Evolutionary conservation across 1,139 yeast genomes (phyloP), one percentile per base, ranked within the genome.

Genomic region (Geotrichum histeridarum): DNA sequence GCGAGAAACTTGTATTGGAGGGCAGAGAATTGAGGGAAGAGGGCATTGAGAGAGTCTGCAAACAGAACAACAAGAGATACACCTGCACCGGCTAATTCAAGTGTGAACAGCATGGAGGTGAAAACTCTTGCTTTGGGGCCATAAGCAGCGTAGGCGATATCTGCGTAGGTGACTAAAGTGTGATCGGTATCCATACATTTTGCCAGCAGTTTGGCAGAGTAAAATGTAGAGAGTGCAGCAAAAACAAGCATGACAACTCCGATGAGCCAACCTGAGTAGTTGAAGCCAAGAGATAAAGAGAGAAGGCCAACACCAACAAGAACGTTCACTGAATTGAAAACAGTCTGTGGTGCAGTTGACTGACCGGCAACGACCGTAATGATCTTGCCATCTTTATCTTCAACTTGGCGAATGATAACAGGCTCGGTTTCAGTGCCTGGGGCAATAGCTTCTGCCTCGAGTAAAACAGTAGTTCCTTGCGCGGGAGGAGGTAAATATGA

Each of bases 311-410:
- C 81, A 0, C 97, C 98, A 63, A 90, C 81, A 42, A 88, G 53
- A 0, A 90, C 86, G 67, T 91, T 91, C 54, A 90, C 83, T 2
- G 95, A 82, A 67, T 91, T 91, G 74, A 91, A 89, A 18, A 87
- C 74, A 0, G 98, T 91, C 68, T 91, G 98, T 0, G 91, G 85
- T 0, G 83, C 84, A 0, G 97, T 90, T 2, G 95, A 86, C 67
- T 85, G 94, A 44, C 94, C 91, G 7, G 86, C 86, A 46, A 86
- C 77, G 54, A 86, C 81, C 1, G 93, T 85, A 42, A 84, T 79
- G n/a, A 82, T 73, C 54, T 82, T 81, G 3, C 96, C 96, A 59
- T 84, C 85, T 57, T 77, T 75, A 55, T 83, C 86, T 65, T 86
- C 94, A 15, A 86, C 79, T 62, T 80, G 81, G 62, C 81, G 82